These are phyloP conservation scores for Cladosporium sp. DNA, from an alignment of 2,329 filamentous ascomycete genomes.

Conservation along the genomic window DNA sequence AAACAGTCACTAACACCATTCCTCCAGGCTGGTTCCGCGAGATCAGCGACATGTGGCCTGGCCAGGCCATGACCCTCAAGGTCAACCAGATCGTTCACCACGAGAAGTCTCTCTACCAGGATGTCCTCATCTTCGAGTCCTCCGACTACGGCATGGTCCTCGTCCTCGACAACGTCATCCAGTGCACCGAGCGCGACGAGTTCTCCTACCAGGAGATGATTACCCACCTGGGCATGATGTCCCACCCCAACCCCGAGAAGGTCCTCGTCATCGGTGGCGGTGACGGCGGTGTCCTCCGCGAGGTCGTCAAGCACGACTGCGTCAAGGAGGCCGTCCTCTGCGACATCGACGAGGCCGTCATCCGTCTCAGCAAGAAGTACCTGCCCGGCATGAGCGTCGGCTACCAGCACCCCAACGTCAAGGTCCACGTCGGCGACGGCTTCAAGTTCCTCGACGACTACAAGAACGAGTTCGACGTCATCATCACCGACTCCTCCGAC, in stretches of 20 bases:
- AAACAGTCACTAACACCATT: conserved; percentile 16
- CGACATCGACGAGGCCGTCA: conserved; percentile 99
- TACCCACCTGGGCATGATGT: conserved; percentile 96
- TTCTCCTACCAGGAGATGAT: conserved; percentile 99
- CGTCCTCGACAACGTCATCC: conserved; percentile 97
- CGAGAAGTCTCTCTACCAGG: conserved; percentile 99
- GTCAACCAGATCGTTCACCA: conserved; percentile 98
- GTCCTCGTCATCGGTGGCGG: conserved; percentile 97
- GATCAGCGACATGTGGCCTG: conserved; percentile 98
- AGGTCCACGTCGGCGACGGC: conserved; percentile 89
- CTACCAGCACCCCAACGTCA: conserved; percentile 87
- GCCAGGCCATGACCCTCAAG: conserved; percentile 97
- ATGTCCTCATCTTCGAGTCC: conserved; percentile 97
- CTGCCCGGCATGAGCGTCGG: conserved; percentile 90
- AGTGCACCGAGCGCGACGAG: conserved; percentile 97
- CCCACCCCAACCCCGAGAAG: conserved; percentile 96
- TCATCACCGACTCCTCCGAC: conserved; percentile 98
- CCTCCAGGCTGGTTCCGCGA: conserved; percentile 94
- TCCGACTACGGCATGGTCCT: conserved; percentile 94
- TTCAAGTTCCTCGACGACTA: conserved; percentile 98
- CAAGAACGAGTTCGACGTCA: conserved; percentile 97
- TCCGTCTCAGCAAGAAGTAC: conserved; percentile 97
- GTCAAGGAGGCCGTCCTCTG: conserved; percentile 95
- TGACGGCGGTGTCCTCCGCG: conserved; percentile 93
- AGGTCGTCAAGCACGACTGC: conserved; percentile 98